Evolutionary conservation across 176 grass and related monocot species (phyloP), one percentile per base, ranked within the genome.

Genomic region (Cymbopogon citratus): DNA sequence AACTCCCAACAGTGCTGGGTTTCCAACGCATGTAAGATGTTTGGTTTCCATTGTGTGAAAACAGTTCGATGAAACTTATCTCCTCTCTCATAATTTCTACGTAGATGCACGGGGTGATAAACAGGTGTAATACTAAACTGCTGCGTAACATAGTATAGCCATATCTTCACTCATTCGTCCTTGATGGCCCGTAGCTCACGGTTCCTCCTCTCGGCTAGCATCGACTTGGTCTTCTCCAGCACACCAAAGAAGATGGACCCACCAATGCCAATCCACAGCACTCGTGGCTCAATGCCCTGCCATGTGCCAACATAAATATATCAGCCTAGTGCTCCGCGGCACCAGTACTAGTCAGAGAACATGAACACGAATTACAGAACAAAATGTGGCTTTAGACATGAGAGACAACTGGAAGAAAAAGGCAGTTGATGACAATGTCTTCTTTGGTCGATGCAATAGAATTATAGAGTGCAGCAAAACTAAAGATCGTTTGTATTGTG

Each of bases 221-320:
- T 12, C 3, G 81, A 78, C 68, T 94, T 98, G 16, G 95, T 93
- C 76, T 86, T 92, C 84, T 98, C 95, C 68, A 98, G 82, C 68
- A 94, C 90, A 16, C 92, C 88, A 9, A 98, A 98, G 88, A 98
- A 98, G 76, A 98, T 98, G 51, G 95, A 98, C 38, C 95, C 92
- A 0, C 95, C 95, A 3, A 98, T 94, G 69, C 95, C 95, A 3
- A 98, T 94, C 95, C 95, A 98, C 48, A 98, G 62, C 24, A 98
- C 90, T 74, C 95, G 91, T 6, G 95, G 95, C 33, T 91, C 90
- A 7, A 98, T 88, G 69, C 95, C 95, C 95, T 98, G 74, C 64
- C 69, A 68, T 38, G 63, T 54, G 19, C n/a, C 77, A 84, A 36
- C 66, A 81, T 63, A 36, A 63, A 67, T 27, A 69, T 24, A 66